phyloP scores from a whole-genome alignment of 495 filamentous ascomycete species.

The Tuber aestivum region DNA sequence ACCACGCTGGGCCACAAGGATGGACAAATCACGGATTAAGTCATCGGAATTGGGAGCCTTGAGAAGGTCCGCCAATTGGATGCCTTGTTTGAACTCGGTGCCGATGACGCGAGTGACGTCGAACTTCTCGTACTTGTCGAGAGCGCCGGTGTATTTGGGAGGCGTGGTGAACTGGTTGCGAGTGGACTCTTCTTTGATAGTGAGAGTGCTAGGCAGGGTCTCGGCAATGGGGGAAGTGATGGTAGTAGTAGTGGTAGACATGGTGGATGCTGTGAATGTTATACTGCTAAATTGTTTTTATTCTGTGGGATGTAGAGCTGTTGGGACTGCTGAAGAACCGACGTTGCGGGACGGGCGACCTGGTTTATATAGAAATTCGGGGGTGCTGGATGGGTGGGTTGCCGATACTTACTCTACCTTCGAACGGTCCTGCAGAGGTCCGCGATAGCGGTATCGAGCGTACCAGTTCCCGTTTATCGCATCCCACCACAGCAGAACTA shows the following conservation, averaged over 20 bases:
- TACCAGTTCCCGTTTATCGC: not conserved
- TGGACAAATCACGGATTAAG: constrained; percentile 60
- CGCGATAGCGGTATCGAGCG: not conserved
- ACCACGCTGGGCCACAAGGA: constrained; percentile 65
- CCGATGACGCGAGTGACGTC: constrained; percentile 66
- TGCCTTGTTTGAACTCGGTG: constrained; percentile 52
- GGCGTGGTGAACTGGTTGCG: constrained; percentile 19
- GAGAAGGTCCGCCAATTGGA: constrained; percentile 57
- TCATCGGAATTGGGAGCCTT: constrained; percentile 61
- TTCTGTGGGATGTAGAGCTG: not conserved
- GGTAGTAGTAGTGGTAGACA: constrained; percentile 15
- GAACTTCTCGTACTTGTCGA: constrained; percentile 54
- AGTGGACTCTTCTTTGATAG: not conserved
- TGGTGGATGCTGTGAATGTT: not conserved
- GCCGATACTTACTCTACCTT: not conserved
- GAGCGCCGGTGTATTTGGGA: constrained; percentile 12
- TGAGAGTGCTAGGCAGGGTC: constrained; percentile 10
- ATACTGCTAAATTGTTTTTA: not conserved
- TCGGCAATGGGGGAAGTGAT: not conserved
- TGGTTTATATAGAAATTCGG: constrained; percentile 3
- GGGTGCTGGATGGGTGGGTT: not conserved
- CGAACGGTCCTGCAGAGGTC: not conserved
- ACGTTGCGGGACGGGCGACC: not conserved
- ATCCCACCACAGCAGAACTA: not conserved
- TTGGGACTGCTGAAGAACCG: not conserved